Evolutionary conservation across 768 basidiomycete genomes (phyloP).

Genomic region (Phallus indusiatus): DNA sequence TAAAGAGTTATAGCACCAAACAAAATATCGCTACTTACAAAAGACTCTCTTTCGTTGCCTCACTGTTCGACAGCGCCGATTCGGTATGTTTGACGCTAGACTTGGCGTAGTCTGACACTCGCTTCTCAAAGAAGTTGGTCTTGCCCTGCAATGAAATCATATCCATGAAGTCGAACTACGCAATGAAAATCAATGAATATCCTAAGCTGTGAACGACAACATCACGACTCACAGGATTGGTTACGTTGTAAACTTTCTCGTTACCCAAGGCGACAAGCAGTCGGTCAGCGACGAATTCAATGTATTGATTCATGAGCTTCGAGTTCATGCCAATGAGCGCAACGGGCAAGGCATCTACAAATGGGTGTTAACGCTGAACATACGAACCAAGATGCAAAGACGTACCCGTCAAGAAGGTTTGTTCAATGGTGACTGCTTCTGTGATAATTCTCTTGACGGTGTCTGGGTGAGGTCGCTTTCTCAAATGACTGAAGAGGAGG

Average conservation of each 20-base stretch:
- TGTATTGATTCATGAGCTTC: conserved; percentile 79
- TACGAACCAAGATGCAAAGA: neutral
- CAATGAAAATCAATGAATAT: conserved; percentile 13
- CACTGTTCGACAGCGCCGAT: neutral
- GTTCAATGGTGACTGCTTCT: conserved; percentile 80
- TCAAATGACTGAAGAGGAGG: conserved; percentile 75
- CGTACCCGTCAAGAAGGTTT: conserved; percentile 74
- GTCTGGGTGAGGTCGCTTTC: conserved; percentile 72
- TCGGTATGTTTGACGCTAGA: conserved; percentile 36
- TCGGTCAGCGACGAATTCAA: conserved; percentile 87
- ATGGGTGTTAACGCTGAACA: neutral
- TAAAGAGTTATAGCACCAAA: no score
- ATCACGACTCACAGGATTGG: conserved; percentile 48
- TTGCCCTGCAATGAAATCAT: conserved; percentile 94
- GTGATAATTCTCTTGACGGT: conserved; percentile 61
- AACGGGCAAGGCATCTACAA: conserved; percentile 72
- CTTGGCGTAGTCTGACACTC: conserved; percentile 81
- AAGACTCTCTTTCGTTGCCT: neutral
- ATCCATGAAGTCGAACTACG: conserved; percentile 79
- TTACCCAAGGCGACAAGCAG: conserved; percentile 79
- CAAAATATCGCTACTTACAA: conserved; percentile 8
- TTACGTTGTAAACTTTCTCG: conserved; percentile 60
- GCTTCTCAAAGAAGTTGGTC: conserved; percentile 95
- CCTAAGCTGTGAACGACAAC: no score
- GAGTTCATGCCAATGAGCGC: conserved; percentile 89